Evolutionary conservation across 805 yeast genomes (phyloP).

Genomic region (Candida anglica): DNA sequence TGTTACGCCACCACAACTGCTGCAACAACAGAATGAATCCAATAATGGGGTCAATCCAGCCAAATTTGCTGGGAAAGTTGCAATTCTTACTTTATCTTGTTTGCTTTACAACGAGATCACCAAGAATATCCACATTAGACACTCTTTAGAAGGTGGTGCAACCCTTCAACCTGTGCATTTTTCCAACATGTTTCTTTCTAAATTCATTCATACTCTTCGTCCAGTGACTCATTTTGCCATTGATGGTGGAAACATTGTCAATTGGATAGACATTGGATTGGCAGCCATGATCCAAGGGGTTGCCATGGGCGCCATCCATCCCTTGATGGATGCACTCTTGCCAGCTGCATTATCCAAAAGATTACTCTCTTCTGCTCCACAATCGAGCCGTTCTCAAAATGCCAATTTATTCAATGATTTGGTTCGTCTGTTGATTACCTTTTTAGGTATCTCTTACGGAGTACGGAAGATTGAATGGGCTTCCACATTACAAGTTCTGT

Average conservation of each 20-base stretch:
- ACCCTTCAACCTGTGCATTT: slow-evolving; percentile 40
- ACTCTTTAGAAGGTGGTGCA: slow-evolving; percentile 33
- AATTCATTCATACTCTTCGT: slow-evolving; percentile 20
- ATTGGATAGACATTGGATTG: slow-evolving; percentile 3
- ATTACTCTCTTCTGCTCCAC: slow-evolving; percentile 36
- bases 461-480: slow-evolving; percentile 68
- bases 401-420: slow-evolving; percentile 30
- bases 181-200: slow-evolving; percentile 23
- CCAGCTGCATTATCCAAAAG: slow-evolving; percentile 27
- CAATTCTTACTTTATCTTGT: slow-evolving; percentile 41
- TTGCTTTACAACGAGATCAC: slow-evolving; percentile 51
- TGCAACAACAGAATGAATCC: not conserved
- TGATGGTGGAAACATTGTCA: not conserved
- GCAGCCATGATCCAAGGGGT: slow-evolving; percentile 46
- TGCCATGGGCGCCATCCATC: slow-evolving; percentile 53
- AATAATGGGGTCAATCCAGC: not conserved
- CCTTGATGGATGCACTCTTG: slow-evolving; percentile 34
- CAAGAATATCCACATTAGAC: slow-evolving; percentile 48
- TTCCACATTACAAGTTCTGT: slow-evolving; percentile 59
- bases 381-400: slow-evolving; percentile 8
- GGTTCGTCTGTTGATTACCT: slow-evolving; percentile 48
- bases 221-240: slow-evolving; percentile 5
- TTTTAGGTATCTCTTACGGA: slow-evolving; percentile 69
- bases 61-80: slow-evolving; percentile 11
- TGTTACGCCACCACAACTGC: slow-evolving; percentile 4